Base-by-base conservation (phyloP, 495 filamentous ascomycete species). In the Tetracladium marchalianum region DNA sequence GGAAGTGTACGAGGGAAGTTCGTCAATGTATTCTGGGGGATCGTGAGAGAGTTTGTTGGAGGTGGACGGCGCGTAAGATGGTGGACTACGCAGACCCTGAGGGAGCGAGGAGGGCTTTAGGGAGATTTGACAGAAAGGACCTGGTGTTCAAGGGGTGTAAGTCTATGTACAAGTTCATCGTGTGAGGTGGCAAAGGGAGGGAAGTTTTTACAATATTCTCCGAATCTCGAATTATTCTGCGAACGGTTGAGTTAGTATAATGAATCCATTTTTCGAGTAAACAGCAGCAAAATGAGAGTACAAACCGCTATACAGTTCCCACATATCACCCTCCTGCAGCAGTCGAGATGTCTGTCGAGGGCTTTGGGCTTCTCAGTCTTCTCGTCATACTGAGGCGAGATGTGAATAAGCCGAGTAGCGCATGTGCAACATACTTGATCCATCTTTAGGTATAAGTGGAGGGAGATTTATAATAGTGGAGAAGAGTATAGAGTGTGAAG, bases 321-420 rank as follows among this genome's bases (percentile, higher is more conserved):
- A 56, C 85, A 89, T 51, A 88, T 84, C 9, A 70, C 62, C 37
- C 85, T 70, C 27, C 62, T 63, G 55, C 85, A 90, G 62, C 85
- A 89, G 35, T 68, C 65, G 37, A 82, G 63, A 32, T 61, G 62
- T 9, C 76, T 64, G 54, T 78, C 63, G 22, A 66, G 56, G 3
- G 66, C 61, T 10, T 68, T 57, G n/a, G 72, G 69, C 56, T 79
- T 81, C 61, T 81, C 76, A 11, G 62, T 67, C 47, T 73, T 69
- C 43, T 67, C 63, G 49, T 70, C 59, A 52, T 69, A 69, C 34
- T 59, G 54, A 35, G 59, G 55, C 39, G 66, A 56, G 38, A 69
- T 60, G n/a, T 65, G 58, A 19, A 65, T 68, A 19, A 85, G 68
- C 0, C 77, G 66, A 35, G 63, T 66, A 31, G 81, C 77, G 60